Percentiles rank a stretch among this genome's conserved stretches.
These are phyloP conservation scores for Wickerhamiella brachini DNA, from an alignment of 805 yeast species.

Conservation along the genomic window DNA sequence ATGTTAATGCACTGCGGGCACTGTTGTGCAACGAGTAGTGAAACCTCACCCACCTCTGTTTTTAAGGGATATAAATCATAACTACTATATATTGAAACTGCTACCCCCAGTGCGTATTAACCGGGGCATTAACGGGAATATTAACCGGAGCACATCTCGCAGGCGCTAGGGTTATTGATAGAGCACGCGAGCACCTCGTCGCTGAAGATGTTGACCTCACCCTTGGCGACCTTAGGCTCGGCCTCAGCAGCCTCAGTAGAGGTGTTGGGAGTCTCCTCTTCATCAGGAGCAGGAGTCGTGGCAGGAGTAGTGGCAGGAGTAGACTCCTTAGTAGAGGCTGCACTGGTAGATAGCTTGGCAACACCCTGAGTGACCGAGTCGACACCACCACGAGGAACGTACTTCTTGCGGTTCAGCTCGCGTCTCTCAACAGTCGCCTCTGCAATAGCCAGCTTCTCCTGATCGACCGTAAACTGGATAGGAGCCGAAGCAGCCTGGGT, in stretches of 20 bases:
- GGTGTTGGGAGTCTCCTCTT: constrained; percentile 4
- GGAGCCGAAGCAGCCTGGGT: constrained; percentile 97
- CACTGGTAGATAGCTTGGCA: constrained; percentile 6
- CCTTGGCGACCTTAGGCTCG: constrained; percentile 24
- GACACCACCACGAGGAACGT: constrained; percentile 11
- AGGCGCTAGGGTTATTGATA: constrained; percentile 89
- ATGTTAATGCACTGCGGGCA: too few relatives aligned
- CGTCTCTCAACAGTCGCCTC: constrained; percentile 6
- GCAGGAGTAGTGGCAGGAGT: not conserved
- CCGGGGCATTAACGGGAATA: too few relatives aligned
- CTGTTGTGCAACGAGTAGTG: not conserved
- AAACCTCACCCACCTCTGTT: too few relatives aligned
- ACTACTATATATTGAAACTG: not conserved
- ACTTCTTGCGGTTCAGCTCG: constrained; percentile 16
- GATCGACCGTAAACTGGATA: constrained; percentile 75
- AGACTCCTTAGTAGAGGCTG: not conserved
- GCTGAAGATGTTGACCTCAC: constrained; percentile 72
- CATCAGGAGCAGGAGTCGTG: constrained; percentile 5
- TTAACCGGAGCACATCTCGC: constrained; percentile 97
- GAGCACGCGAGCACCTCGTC: constrained; percentile 94
- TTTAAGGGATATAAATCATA: not conserved
- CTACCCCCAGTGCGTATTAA: not conserved
- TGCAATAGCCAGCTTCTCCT: constrained; percentile 24
- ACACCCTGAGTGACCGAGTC: constrained; percentile 6
- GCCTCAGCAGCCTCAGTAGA: constrained; percentile 7